Base-by-base conservation (phyloP, 2,329 filamentous ascomycete genomes). In the Coleophoma eucalyptorum region DNA sequence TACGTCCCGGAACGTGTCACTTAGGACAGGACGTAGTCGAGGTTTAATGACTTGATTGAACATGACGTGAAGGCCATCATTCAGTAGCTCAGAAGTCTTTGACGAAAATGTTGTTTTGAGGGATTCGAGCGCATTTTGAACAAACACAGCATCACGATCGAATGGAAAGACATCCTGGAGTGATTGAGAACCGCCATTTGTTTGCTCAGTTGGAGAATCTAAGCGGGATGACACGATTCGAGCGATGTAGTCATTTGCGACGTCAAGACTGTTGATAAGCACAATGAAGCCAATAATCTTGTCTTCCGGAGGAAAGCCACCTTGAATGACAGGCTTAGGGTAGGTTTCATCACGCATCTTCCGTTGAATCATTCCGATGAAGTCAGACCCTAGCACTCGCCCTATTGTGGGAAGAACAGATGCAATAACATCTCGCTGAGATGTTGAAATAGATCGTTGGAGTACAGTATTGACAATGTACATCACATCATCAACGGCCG, bases 301-400 rank as follows among this genome's bases (percentile, higher is more conserved):
- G 61, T 91, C 85, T 67, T 99, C 94, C 0, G 92, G 90, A 1
- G 93, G 93, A 42, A 92, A 78, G 1, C 84, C 87, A 37, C 91
- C 91, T 67, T 90, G 86, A 1, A 92, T 81, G 0, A 83, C 73
- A 2, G 90, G 78, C 62, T 87, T 90, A 0, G 93, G 94, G 64
- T 97, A 97, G 55, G 86, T 88, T 68, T 99, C 94, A 66, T 97
- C 91, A 42, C 91, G 84, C 94, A 99, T 97, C 70, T 96, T 96
- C 52, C 93, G 86, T 68, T 97, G 93, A 37, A 96, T 86, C 91
- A 99, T 97, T 62, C 90, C 90, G 57, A 97, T 86, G 66, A 97
- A 99, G 67, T 99, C 94, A 3, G 85, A 84, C 31, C 87, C 84
- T 4, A 99, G 79, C 1, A 99, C 86, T 33, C 90, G 83, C 16